A percentile compares a stretch with the other conserved stretches of the same genome.
phyloP scores from a whole-genome alignment of 2,329 filamentous ascomycete genomes.

The Graphilbum ipis-grandicollis region DNA sequence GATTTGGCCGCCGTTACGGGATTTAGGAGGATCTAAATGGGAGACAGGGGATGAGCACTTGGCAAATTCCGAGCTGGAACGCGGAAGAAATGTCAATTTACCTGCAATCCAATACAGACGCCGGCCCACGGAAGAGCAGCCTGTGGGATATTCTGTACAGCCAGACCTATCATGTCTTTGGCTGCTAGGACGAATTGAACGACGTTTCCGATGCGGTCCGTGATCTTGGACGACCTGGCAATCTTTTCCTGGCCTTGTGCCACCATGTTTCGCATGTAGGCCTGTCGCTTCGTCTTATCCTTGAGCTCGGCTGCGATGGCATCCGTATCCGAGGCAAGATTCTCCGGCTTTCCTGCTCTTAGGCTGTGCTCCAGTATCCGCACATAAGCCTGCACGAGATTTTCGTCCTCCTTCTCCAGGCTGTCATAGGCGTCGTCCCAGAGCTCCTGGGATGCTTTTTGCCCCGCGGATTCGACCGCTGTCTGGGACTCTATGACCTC shows the following conservation, averaged over 20 bases:
- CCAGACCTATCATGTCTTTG: slow-evolving; percentile 12
- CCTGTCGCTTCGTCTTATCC: slow-evolving; percentile 2
- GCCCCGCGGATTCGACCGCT: no score
- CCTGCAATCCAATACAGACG: slow-evolving; percentile 17
- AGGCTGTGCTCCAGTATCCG: slow-evolving; percentile 9
- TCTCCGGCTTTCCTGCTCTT: not conserved
- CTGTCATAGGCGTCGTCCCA: slow-evolving; percentile 14
- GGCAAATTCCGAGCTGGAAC: no score
- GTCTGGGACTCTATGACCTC: no score
- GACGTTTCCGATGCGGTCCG: slow-evolving; percentile 7
- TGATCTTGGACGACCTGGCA: slow-evolving; percentile 11
- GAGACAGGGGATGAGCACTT: not conserved
- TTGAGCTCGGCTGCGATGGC: slow-evolving; percentile 1
- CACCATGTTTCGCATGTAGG: slow-evolving; percentile 16
- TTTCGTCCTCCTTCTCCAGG: slow-evolving; percentile 11
- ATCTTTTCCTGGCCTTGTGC: slow-evolving; percentile 13
- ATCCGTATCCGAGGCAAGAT: not conserved
- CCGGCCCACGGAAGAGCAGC: slow-evolving; percentile 20
- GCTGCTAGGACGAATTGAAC: slow-evolving; percentile 10
- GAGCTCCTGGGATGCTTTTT: slow-evolving; percentile 2
- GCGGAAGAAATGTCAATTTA: slow-evolving; percentile 5
- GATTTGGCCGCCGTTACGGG: slow-evolving; percentile 11
- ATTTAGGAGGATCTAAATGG: slow-evolving; percentile 14
- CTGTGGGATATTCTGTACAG: slow-evolving; percentile 14
- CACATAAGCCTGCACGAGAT: slow-evolving; percentile 11